Base-by-base conservation (phyloP, 352 stramenopile genomes). In the Phytopythium chamaehyphon region DNA sequence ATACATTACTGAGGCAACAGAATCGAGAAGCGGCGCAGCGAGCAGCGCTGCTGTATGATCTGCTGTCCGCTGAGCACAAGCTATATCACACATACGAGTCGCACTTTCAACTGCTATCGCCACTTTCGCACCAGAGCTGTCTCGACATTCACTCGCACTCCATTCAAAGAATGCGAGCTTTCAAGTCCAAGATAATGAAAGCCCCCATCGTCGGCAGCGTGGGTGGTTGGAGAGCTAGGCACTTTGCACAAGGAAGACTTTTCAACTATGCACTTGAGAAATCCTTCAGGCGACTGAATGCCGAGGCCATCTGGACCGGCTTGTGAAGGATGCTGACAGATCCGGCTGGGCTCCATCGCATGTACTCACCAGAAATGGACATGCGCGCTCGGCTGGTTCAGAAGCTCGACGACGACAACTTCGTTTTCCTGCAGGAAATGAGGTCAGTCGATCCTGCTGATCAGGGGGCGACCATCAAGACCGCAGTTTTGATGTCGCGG, bases 301-400 rank as follows among this genome's bases (percentile, higher is more conserved):
- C 62, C 37, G 58, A 52, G 2, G 62, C 60, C 26, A 50, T 60
- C 23, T 61, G 59, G 18, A 6, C 8, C 23, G 21, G 35, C 16
- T 64, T 61, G 7, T 72, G 63, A 59, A 45, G 53, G 15, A 18
- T 72, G 21, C 59, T 72, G 35, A 23, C 60, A 37, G 50, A 69
- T 24, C 64, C 64, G n/a, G 57, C 53, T 24, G 31, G 48, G 8
- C 62, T 47, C 22, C 40, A 57, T 40, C 59, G 61, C 23, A 28
- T 69, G 35, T 69, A 62, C 31, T 44, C 64, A 1, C 39, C 54
- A 3, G 47, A 54, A 9, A 54, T 61, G 52, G 51, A 55, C 48
- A 52, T 63, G 16, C 37, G 53, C 8, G 56, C 50, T 18, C 64
- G 64, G 0, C 55, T 72, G 1, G 60, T 72, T n/a, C 64, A 72